Evolutionary conservation across 2,329 filamentous ascomycete genomes (phyloP).

Genomic region (Berkeleyomyces basicola): DNA sequence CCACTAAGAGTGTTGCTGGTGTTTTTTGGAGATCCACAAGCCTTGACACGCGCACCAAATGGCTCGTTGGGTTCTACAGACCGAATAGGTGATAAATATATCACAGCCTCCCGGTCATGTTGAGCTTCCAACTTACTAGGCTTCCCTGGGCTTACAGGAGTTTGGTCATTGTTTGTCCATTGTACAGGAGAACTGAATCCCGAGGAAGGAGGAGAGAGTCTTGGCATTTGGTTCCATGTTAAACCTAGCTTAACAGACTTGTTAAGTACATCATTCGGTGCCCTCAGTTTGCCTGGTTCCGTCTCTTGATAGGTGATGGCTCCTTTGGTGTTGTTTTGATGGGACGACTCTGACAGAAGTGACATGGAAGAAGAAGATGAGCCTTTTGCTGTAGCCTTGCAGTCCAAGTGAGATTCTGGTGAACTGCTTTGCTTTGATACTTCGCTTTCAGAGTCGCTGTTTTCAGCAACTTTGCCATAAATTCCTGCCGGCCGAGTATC

Average conservation of each 20-base stretch:
- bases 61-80: background rate
- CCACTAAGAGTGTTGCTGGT: background rate
- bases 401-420: too few relatives aligned
- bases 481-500: background rate
- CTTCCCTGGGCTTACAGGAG: background rate
- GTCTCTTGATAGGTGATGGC: background rate
- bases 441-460: too few relatives aligned
- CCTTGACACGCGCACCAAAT: background rate
- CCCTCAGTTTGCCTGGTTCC: background rate
- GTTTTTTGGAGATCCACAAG: background rate
- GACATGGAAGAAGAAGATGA: too few relatives aligned
- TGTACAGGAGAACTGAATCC: background rate
- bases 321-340: background rate
- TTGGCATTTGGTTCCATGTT: background rate
- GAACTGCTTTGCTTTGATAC: too few relatives aligned
- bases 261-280: background rate
- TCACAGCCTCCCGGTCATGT: background rate
- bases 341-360: too few relatives aligned
- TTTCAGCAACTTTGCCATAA: too few relatives aligned
- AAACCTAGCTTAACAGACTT: background rate
- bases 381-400: too few relatives aligned
- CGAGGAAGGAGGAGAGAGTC: background rate
- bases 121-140: background rate
- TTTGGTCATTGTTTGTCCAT: background rate
- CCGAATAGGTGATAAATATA: background rate